Evolutionary conservation across 306 rosid genomes (phyloP).

Genomic region (Medicago lupulina): DNA sequence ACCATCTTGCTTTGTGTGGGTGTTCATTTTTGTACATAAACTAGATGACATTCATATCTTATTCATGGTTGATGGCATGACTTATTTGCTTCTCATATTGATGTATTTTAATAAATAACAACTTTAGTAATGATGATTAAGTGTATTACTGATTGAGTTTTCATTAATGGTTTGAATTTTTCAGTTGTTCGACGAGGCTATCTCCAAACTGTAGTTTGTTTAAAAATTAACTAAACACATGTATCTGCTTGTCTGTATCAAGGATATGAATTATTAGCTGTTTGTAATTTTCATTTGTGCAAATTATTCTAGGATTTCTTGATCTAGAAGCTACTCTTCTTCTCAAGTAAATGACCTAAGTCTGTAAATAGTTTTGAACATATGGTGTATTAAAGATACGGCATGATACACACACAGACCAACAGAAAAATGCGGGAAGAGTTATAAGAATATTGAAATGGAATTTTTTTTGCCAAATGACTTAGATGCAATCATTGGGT

Average conservation of each 20-base stretch:
- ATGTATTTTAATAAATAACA: constrained; percentile 16
- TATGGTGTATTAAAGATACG: neutral
- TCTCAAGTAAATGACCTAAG: neutral
- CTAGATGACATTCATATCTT: constrained; percentile 36
- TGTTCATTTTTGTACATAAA: constrained; percentile 25
- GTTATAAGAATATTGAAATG: constrained; percentile 15
- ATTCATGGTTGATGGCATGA: constrained; percentile 30
- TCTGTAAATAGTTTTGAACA: constrained; percentile 23
- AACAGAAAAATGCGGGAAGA: constrained; percentile 19
- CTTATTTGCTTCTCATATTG: constrained; percentile 28
- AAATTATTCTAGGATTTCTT: constrained; percentile 33
- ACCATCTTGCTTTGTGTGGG: constrained; percentile 28
- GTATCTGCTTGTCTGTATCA: neutral
- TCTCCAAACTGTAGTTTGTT: constrained; percentile 23
- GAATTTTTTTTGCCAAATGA: neutral
- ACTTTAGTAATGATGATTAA: neutral
- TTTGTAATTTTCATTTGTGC: constrained; percentile 12
- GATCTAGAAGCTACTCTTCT: constrained; percentile 23
- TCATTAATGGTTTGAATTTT: constrained; percentile 6
- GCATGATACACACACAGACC: neutral
- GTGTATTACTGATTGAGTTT: neutral
- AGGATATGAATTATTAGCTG: constrained; percentile 22
- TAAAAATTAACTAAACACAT: neutral
- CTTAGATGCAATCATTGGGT: constrained; percentile 1
- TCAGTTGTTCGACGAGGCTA: constrained; percentile 15